phyloP scores from a whole-genome alignment of 495 filamentous ascomycete species.

The Trypethelium eluteriae region DNA sequence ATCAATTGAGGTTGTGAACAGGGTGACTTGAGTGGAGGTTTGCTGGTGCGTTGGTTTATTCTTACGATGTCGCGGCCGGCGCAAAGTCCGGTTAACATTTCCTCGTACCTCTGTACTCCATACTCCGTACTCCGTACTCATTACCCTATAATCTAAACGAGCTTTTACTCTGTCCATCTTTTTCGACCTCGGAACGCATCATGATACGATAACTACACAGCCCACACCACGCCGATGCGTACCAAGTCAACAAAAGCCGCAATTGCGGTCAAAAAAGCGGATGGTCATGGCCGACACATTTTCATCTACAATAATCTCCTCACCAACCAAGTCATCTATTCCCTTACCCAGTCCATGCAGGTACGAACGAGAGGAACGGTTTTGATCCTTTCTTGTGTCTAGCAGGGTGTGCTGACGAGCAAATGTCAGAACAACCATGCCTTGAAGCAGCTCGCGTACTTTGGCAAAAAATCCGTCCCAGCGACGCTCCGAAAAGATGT shows the following conservation, averaged over 20 bases:
- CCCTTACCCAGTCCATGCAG: conserved; percentile 58
- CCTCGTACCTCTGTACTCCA: no score
- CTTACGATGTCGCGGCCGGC: background rate
- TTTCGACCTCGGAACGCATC: background rate
- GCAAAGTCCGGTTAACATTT: background rate
- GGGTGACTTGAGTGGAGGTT: background rate
- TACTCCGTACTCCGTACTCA: no score
- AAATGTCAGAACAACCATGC: conserved; percentile 52
- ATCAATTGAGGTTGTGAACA: background rate
- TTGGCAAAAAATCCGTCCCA: conserved; percentile 84
- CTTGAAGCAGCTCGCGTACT: conserved; percentile 71
- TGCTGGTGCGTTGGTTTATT: background rate
- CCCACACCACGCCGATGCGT: background rate
- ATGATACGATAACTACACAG: background rate
- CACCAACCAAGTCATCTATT: conserved; percentile 78
- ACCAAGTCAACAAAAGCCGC: background rate
- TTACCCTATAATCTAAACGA: background rate
- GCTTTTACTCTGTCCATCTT: background rate
- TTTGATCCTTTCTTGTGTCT: background rate
- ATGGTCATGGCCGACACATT: conserved; percentile 58
- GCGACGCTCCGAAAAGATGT: conserved; percentile 76
- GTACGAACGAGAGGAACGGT: conserved; percentile 40
- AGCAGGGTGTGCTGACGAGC: conserved; percentile 8
- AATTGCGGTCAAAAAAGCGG: background rate
- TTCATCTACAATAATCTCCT: conserved; percentile 75